Percentiles rank a stretch among this genome's conserved stretches.
phyloP scores from a whole-genome alignment of 1,284 basidiomycete species.

The Cutaneotrichosporon dermatis region DNA sequence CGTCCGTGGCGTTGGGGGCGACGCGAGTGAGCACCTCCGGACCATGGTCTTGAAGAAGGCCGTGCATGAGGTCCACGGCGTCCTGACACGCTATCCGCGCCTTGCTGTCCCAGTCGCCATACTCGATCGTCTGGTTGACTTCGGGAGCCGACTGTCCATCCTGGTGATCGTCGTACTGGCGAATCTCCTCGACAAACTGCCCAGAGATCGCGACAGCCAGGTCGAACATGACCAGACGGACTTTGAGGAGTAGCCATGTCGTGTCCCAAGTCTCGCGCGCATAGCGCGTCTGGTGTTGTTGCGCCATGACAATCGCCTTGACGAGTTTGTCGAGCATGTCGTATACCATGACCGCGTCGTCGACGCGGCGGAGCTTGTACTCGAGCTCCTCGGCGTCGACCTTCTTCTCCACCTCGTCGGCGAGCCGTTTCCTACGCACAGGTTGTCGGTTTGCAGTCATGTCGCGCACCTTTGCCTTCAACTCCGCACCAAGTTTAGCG shows the following conservation, averaged over 20 bases:
- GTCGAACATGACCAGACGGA: neutral
- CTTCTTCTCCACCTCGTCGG: neutral
- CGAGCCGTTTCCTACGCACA: neutral
- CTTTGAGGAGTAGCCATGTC: neutral
- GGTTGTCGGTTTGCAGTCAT: too few species aligned
- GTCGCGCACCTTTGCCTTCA: neutral
- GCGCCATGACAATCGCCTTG: neutral
- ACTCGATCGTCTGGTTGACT: neutral
- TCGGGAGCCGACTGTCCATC: neutral
- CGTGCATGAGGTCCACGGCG: neutral
- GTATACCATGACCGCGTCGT: neutral
- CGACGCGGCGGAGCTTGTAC: neutral
- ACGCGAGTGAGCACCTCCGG: neutral
- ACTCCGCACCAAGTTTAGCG: neutral
- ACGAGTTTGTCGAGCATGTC: neutral
- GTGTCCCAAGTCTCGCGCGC: neutral
- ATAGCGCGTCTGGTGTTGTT: neutral
- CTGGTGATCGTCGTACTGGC: neutral
- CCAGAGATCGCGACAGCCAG: neutral
- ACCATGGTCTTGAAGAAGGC: too few species aligned
- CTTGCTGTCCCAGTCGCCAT: constrained; percentile 1
- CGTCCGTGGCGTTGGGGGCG: too few species aligned
- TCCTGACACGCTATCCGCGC: neutral
- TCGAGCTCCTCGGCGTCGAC: neutral
- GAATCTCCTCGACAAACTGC: neutral